Percentiles rank a stretch among this genome's conserved stretches.
Conservation (phyloP, 1,139 yeast species). For the Suhomyces maxii region DNA sequence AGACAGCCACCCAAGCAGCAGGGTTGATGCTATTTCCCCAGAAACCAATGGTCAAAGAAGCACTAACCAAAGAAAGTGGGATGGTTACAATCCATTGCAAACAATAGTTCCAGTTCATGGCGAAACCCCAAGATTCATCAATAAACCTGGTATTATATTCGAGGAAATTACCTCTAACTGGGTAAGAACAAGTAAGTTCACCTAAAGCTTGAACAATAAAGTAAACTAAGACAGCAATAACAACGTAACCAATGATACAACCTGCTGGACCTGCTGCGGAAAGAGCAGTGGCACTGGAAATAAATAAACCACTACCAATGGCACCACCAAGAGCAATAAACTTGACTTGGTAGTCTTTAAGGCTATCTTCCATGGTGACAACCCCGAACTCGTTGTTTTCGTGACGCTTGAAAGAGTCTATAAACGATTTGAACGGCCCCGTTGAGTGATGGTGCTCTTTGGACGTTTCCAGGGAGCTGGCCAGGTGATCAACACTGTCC, state of each 20-base stretch:
- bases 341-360: constrained; percentile 16
- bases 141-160: constrained; percentile 23
- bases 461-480: neutral
- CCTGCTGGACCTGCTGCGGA: constrained; percentile 23
- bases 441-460: neutral
- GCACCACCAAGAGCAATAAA: constrained; percentile 45
- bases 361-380: constrained; percentile 14
- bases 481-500: neutral
- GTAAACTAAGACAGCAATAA: constrained; percentile 22
- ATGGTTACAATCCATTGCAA: constrained; percentile 25
- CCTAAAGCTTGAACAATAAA: constrained; percentile 24
- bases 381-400: constrained; percentile 8
- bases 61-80: constrained; percentile 25
- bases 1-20: constrained; percentile 24
- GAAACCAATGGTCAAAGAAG: constrained; percentile 23
- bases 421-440: constrained; percentile 3
- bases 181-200: constrained; percentile 21
- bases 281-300: constrained; percentile 26
- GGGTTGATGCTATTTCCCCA: constrained; percentile 21
- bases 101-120: constrained; percentile 27
- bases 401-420: constrained; percentile 10
- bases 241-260: constrained; percentile 22
- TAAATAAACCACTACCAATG: constrained; percentile 44
- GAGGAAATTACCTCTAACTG: constrained; percentile 24
- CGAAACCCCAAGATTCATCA: constrained; percentile 27